These are phyloP conservation scores for Ganoderma sinense DNA, from an alignment of 1,284 basidiomycete species.

Conservation along the genomic window DNA sequence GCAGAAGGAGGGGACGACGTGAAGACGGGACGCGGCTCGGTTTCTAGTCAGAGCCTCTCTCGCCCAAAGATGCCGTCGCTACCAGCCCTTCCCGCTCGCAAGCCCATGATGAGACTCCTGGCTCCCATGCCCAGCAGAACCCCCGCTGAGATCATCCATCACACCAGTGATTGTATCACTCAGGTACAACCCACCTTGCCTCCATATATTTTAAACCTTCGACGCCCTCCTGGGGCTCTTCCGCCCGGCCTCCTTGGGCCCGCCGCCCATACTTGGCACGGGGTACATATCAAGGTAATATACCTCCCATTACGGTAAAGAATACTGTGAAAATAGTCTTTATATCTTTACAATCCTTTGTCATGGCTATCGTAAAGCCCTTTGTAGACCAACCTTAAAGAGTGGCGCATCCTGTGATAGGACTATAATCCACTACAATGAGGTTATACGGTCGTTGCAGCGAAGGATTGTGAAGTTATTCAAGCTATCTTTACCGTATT, in stretches of 20 bases:
- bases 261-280: not conserved
- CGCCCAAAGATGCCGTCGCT: conserved; percentile 27
- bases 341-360: no score
- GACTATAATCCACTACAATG: no score
- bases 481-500: no score
- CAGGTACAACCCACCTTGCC: conserved; percentile 23
- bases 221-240: not conserved
- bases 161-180: conserved; percentile 29
- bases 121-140: conserved; percentile 27
- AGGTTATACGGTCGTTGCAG: no score
- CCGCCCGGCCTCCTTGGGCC: not conserved
- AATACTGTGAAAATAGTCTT: no score
- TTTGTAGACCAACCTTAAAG: no score
- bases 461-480: no score
- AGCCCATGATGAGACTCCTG: conserved; percentile 19
- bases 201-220: conserved; percentile 21
- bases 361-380: no score
- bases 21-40: conserved; percentile 17
- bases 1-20: conserved; percentile 29
- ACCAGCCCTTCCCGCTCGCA: conserved; percentile 24
- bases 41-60: conserved; percentile 10
- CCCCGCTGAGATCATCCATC: conserved; percentile 31
- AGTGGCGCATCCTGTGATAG: no score
- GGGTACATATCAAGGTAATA: no score
- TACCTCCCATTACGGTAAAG: no score